Evolutionary conservation across 2,329 filamentous ascomycete genomes (phyloP).

Genomic region (Lecanicillium sp.): DNA sequence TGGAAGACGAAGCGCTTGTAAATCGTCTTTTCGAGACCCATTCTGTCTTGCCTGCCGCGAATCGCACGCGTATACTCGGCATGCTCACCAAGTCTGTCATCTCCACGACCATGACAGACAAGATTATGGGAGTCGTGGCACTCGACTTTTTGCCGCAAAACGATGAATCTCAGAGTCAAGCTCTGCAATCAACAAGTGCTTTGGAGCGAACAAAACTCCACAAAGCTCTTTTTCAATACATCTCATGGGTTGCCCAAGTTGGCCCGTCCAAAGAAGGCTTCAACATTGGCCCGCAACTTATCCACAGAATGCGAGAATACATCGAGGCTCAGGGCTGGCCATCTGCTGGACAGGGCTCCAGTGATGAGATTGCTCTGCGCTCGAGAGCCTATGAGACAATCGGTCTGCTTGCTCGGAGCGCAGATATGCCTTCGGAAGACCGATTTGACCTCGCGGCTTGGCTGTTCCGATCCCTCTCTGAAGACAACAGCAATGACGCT

Average conservation of each 20-base stretch:
- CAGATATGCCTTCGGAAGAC: constrained; percentile 46
- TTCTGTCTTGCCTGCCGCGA: constrained; percentile 58
- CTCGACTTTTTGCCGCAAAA: constrained; percentile 44
- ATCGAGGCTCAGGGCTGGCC: constrained; percentile 82
- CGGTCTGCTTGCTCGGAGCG: constrained; percentile 65
- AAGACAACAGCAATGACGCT: constrained; percentile 68
- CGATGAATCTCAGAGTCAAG: constrained; percentile 9
- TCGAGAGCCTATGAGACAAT: constrained; percentile 86
- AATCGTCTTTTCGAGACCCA: constrained; percentile 65
- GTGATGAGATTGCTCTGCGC: constrained; percentile 58
- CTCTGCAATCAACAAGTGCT: constrained; percentile 37
- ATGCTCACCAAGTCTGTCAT: constrained; percentile 69
- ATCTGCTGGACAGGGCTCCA: constrained; percentile 45
- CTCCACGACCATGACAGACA: constrained; percentile 60
- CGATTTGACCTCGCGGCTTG: constrained; percentile 53
- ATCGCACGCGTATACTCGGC: constrained; percentile 68
- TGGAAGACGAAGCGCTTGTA: constrained; percentile 61
- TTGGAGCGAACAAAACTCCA: constrained; percentile 74
- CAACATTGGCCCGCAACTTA: constrained; percentile 58
- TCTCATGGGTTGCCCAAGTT: constrained; percentile 77
- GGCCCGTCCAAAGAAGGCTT: constrained; percentile 52
- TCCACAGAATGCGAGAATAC: constrained; percentile 62
- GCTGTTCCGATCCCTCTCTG: constrained; percentile 75
- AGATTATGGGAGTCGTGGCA: constrained; percentile 63
- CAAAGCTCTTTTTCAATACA: constrained; percentile 74